These are phyloP conservation scores for Amanita fuliginea DNA, from an alignment of 768 basidiomycete species.

Conservation along the genomic window DNA sequence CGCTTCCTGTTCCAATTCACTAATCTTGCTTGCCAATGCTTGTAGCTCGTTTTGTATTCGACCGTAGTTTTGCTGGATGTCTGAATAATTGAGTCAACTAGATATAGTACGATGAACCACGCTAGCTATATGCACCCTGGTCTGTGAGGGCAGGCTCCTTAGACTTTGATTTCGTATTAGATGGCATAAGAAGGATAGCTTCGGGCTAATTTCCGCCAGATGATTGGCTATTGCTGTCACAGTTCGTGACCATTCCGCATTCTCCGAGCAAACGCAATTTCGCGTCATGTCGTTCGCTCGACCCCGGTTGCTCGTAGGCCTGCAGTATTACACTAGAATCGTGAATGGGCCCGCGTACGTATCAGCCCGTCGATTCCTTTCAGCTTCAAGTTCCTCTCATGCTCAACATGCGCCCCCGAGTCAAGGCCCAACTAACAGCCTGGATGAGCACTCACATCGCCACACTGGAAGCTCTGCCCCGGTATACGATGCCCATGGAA, in stretches of 20 bases:
- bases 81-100: slow-evolving; percentile 46
- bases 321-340: slow-evolving; percentile 35
- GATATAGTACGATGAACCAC: slow-evolving; percentile 11
- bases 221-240: slow-evolving; percentile 33
- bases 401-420: slow-evolving; percentile 25
- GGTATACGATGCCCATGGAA: slow-evolving; percentile 31
- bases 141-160: slow-evolving; percentile 51
- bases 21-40: slow-evolving; percentile 87
- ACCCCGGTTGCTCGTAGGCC: slow-evolving; percentile 36
- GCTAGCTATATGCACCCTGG: slow-evolving; percentile 46
- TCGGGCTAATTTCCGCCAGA: slow-evolving; percentile 21
- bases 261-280: slow-evolving; percentile 20
- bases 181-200: slow-evolving; percentile 24
- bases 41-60: slow-evolving; percentile 84
- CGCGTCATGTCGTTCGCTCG: slow-evolving; percentile 47
- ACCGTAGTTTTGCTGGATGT: slow-evolving; percentile 75
- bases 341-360: slow-evolving; percentile 19
- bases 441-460: slow-evolving; percentile 21
- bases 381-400: slow-evolving; percentile 27
- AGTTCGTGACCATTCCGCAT: slow-evolving; percentile 22
- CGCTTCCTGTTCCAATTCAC: slow-evolving; percentile 90
- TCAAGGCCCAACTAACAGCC: slow-evolving; percentile 23
- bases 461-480: slow-evolving; percentile 12
- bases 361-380: slow-evolving; percentile 41
- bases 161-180: slow-evolving; percentile 37